Base-by-base conservation (phyloP, 2,329 filamentous ascomycete species). In the Talaromyces marneffei region DNA sequence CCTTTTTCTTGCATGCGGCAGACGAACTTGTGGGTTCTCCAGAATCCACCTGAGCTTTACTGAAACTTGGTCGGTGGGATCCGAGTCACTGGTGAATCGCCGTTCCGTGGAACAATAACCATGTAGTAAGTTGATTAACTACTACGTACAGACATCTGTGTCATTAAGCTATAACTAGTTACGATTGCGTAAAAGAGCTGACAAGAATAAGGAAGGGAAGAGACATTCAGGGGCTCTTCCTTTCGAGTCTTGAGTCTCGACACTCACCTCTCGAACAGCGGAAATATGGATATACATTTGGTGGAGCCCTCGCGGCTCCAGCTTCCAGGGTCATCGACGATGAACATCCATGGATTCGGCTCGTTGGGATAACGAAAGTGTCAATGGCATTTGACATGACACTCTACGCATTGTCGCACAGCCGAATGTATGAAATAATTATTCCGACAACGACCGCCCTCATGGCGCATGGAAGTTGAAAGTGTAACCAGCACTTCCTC, bases 11-110 rank as follows among this genome's bases (percentile, higher is more conserved):
- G 25, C 27, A 3, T 31, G 25, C 1, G 10, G 29, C 29, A 31
- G 29, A n/a, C n/a, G n/a, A n/a, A n/a, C 29, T 4, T 8, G 42
- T 27, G 29, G 7, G 20, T 25, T 44, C 40, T 44, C 40, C 40
- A 29, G n/a, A 20, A 29, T 18, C 48, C 48, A 52, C 27, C 46
- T 20, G 9, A 31, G 48, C 48, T 33, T 40, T 52, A 18, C 48
- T 52, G 29, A 52, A 35, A 52, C 27, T 52, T 52, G 29, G n/a
- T n/a, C n/a, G n/a, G n/a, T n/a, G n/a, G n/a, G 48, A 52, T 52
- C 48, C 29, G 48, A 52, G 48, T 52, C 48, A 35, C 29, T 52
- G 48, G 29, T 52, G 48, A 52, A 52, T 23, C 8, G 48, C 18
- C 27, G 48, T 52, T 29, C 48, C 48, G 18, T 52, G 46, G 46